These are phyloP conservation scores for Tylopilus plumbeoviolaceoides DNA, from an alignment of 768 basidiomycete species.

Conservation along the genomic window DNA sequence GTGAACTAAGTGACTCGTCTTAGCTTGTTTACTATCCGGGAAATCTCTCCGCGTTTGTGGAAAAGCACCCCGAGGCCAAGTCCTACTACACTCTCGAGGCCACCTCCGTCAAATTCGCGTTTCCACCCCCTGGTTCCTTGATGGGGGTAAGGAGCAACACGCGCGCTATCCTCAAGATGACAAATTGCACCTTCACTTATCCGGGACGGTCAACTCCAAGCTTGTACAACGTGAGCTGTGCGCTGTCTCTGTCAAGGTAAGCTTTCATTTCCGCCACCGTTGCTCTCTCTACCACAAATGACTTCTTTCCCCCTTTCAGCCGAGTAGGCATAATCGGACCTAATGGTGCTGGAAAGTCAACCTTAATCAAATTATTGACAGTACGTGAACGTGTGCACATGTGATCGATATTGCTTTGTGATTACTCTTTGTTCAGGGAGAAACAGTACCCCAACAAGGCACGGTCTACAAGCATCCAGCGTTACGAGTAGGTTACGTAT, in stretches of 20 bases:
- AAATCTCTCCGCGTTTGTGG: slow-evolving; percentile 88
- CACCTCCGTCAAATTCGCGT: slow-evolving; percentile 90
- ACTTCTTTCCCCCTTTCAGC: slow-evolving; percentile 38
- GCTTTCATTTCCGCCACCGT: slow-evolving; percentile 27
- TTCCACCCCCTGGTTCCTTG: slow-evolving; percentile 92
- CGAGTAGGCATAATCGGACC: slow-evolving; percentile 91
- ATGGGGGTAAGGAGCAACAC: slow-evolving; percentile 98
- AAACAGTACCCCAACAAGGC: slow-evolving; percentile 88
- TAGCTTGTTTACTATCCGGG: slow-evolving; percentile 92
- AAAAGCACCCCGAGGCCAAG: slow-evolving; percentile 86
- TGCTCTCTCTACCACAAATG: slow-evolving; percentile 10
- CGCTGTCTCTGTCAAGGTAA: slow-evolving; percentile 86
- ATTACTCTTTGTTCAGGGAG: slow-evolving; percentile 53
- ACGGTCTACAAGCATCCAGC: slow-evolving; percentile 92
- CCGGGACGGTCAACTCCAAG: slow-evolving; percentile 79
- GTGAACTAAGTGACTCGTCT: slow-evolving; percentile 12
- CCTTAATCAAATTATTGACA: slow-evolving; percentile 90
- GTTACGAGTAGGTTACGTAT: slow-evolving; percentile 92
- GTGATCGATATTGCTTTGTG: slow-evolving; percentile 3
- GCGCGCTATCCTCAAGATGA: slow-evolving; percentile 90
- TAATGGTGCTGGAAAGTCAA: slow-evolving; percentile 96
- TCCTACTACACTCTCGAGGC: slow-evolving; percentile 96
- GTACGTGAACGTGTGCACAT: slow-evolving; percentile 37
- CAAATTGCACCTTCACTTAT: slow-evolving; percentile 91
- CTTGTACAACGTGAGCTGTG: slow-evolving; percentile 84